Conservation (phyloP, 2,329 filamentous ascomycete species). For the Chaetoscypha palmicola region DNA sequence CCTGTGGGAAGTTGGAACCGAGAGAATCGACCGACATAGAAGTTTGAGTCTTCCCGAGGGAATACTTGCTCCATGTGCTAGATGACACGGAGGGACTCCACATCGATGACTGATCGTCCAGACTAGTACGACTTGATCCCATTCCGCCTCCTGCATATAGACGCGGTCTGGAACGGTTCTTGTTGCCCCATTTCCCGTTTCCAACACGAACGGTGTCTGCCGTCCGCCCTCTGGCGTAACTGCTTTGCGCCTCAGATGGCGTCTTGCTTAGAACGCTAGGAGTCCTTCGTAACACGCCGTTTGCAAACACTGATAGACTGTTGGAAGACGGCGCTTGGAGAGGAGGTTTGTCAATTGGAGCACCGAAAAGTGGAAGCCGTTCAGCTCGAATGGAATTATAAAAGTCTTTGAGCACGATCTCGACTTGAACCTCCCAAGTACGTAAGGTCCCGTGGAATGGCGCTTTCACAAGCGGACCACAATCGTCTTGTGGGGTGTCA, state of each 20-base stretch:
- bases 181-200: conserved; percentile 66
- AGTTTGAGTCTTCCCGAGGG: conserved; percentile 81
- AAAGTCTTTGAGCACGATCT: conserved; percentile 85
- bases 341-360: conserved; percentile 41
- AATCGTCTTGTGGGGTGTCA: conserved; percentile 42
- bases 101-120: conserved; percentile 82
- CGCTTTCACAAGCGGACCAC: conserved; percentile 70
- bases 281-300: conserved; percentile 68
- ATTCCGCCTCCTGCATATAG: conserved; percentile 72
- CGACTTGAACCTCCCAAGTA: conserved; percentile 83
- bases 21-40: conserved; percentile 92
- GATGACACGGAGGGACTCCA: conserved; percentile 78
- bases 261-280: conserved; percentile 91
- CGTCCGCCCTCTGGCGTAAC: conserved; percentile 65
- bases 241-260: conserved; percentile 67
- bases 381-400: conserved; percentile 85
- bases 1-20: conserved; percentile 64
- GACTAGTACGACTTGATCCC: conserved; percentile 85
- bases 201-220: conserved; percentile 37
- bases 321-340: conserved; percentile 42
- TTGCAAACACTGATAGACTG: conserved; percentile 62
- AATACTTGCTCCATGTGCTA: conserved; percentile 95
- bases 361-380: conserved; percentile 78
- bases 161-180: conserved; percentile 74
- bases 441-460: conserved; percentile 69